Base-by-base conservation (phyloP, 2,329 filamentous ascomycete genomes). In the Xylaria sp. region DNA sequence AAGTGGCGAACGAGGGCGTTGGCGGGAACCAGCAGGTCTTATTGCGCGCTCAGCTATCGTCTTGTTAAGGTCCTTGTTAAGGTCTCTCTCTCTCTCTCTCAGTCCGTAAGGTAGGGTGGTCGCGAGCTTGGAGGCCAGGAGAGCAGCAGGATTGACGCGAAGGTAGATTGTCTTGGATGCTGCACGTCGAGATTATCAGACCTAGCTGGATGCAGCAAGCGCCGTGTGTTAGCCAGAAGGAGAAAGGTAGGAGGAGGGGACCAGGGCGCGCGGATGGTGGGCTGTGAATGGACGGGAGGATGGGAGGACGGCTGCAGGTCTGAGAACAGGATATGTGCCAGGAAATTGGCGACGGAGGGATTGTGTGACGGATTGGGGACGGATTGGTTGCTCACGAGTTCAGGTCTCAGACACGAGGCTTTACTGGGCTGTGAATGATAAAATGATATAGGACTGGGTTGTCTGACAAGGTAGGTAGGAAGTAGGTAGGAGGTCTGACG, bases 21-120 rank as follows among this genome's bases (percentile, higher is more conserved):
- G 53, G 62, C 59, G 69, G 68, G 66, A 64, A 60, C 62, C 48
- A 50, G 24, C 53, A 61, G 64, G 66, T 71, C 69, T 71, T 71
- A 70, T 71, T 69, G 67, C 67, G 58, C 52, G 52, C 48, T 40
- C 50, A 45, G 54, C 38, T 44, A 49, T 50, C 48, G 48, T 19
- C 46, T 39, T 52, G 53, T 24, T 48, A 52, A 48, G 48, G 57
- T n/a, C n/a, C n/a, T n/a, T n/a, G n/a, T n/a, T n/a, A n/a, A n/a
- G n/a, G n/a, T n/a, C n/a, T n/a, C n/a, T n/a, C n/a, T n/a, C n/a
- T n/a, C n/a, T n/a, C n/a, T n/a, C n/a, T n/a, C n/a, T n/a, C n/a
- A n/a, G n/a, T n/a, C n/a, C n/a, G n/a, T 47, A 61, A 50, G 50
- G 62, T 54, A 57, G 55, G 65, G 61, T 64, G 66, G 68, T 66